These are phyloP conservation scores for Neofusicoccum laricinum DNA, from an alignment of 2,329 filamentous ascomycete species.

Conservation along the genomic window DNA sequence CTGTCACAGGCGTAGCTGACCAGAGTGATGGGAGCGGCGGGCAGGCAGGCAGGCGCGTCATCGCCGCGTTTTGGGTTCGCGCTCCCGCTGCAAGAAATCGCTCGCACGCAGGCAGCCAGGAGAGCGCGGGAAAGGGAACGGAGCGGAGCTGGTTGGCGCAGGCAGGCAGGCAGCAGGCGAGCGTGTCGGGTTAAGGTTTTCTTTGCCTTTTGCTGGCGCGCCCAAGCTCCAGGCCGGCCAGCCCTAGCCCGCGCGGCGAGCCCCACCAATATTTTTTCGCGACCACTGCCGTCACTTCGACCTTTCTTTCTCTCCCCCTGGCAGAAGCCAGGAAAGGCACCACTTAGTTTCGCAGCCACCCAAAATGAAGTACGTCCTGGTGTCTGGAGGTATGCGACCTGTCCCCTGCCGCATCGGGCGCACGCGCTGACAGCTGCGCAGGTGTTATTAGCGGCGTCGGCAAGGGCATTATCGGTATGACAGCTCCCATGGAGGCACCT, in stretches of 20 bases:
- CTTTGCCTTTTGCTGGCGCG: not conserved
- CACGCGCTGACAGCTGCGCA: constrained; percentile 22
- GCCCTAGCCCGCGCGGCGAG: constrained; percentile 6
- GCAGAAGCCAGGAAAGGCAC: constrained; percentile 38
- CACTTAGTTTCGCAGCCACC: constrained; percentile 27
- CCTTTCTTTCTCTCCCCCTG: constrained; percentile 43
- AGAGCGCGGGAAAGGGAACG: no score
- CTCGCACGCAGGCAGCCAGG: not conserved
- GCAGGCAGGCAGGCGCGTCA: not conserved
- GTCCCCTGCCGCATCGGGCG: constrained; percentile 17
- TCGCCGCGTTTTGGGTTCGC: not conserved
- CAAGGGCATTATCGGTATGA: constrained; percentile 65
- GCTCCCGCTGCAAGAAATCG: not conserved
- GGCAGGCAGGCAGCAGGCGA: not conserved
- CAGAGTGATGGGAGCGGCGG: not conserved
- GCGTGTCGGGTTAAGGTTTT: constrained; percentile 4
- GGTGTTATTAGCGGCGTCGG: constrained; percentile 59
- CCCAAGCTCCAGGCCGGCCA: not conserved
- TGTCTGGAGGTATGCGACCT: constrained; percentile 65
- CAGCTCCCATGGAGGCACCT: constrained; percentile 16
- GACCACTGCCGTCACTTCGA: constrained; percentile 21
- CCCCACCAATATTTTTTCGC: constrained; percentile 28
- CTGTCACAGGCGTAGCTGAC: constrained; percentile 1
- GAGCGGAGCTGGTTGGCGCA: not conserved
- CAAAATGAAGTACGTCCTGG: constrained; percentile 78